Base-by-base conservation (phyloP, 768 basidiomycete genomes). In the Collybia nuda region DNA sequence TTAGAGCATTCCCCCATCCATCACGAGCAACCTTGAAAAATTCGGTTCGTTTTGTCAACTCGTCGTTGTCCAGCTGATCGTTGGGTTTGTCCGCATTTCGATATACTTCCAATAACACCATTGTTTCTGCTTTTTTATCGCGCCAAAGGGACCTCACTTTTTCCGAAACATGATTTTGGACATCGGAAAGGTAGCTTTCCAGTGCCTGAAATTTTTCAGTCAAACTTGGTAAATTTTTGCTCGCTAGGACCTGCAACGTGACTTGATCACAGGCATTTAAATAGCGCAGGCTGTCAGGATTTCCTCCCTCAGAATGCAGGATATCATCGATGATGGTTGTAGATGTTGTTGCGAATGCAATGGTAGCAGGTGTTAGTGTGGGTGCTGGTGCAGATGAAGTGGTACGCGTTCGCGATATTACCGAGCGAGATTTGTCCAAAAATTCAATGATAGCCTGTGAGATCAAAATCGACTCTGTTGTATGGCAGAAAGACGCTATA, bases 341-440 rank as follows among this genome's bases (percentile, higher is more conserved):
- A 19, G 81, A 85, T 9, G 65, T 68, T n/a, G 71, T 65, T 46
- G 73, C 67, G 60, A 85, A 81, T n/a, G 83, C 85, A 53, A 93
- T 81, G 2, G 92, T 93, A 1, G 91, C 90, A 1, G 92, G 91
- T 15, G 86, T 75, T 19, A 94, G 72, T 0, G 81, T 72, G 0
- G 90, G 90, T 0, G 91, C 88, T 0, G 92, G 91, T 1, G 85
- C 81, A 11, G 70, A 62, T 0, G 88, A 88, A 2, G 83, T 86
- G 4, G 89, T 85, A 56, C 84, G 79, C 3, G 87, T 85, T 39
- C 74, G 79, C 7, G 88, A 89, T 48, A 75, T 67, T 12, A 79
- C 67, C 1, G 84, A 89, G 40, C 93, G 82, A 12, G 91, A 90
- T 64, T 85, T 86, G 70, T 93, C 92, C 40, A 95, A 74, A 63